Evolutionary conservation across 805 yeast species (phyloP).

Genomic region (Candida argentea): DNA sequence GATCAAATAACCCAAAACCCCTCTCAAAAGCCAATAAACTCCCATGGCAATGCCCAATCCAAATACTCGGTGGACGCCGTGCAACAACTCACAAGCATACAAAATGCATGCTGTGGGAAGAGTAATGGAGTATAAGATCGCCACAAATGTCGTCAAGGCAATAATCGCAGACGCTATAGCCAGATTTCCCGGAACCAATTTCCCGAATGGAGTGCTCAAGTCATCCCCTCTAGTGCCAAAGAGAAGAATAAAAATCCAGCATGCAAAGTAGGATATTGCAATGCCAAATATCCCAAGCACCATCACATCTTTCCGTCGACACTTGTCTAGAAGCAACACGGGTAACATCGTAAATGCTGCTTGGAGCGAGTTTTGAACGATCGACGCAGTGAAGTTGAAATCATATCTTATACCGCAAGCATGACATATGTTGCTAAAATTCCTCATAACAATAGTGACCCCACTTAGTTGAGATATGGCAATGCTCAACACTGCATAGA

Average conservation of each 20-base stretch:
- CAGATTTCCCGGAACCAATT: too few relatives aligned
- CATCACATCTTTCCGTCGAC: constrained; percentile 38
- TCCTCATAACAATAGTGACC: constrained; percentile 33
- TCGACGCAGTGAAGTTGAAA: constrained; percentile 20
- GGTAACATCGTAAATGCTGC: constrained; percentile 36
- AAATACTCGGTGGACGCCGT: constrained; percentile 33
- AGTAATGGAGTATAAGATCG: constrained; percentile 37
- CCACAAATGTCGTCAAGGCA: constrained; percentile 34
- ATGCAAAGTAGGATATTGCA: constrained; percentile 21
- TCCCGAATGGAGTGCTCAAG: background rate
- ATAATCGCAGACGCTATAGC: constrained; percentile 16
- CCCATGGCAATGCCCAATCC: constrained; percentile 38
- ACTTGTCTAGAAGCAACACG: constrained; percentile 28
- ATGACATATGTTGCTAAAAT: constrained; percentile 36
- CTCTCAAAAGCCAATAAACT: constrained; percentile 34
- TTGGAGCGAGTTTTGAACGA: constrained; percentile 28
- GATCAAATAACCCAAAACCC: constrained; percentile 25
- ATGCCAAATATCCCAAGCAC: constrained; percentile 33
- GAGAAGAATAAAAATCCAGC: constrained; percentile 25
- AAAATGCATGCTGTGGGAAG: constrained; percentile 40
- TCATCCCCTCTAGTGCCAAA: too few relatives aligned
- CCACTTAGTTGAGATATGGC: constrained; percentile 36
- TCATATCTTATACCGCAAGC: constrained; percentile 34
- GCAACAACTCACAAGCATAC: constrained; percentile 41
- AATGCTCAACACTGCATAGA: constrained; percentile 30